Evolutionary conservation across 2,329 filamentous ascomycete genomes (phyloP).

Genomic region (Cucurbitaria berberidis): DNA sequence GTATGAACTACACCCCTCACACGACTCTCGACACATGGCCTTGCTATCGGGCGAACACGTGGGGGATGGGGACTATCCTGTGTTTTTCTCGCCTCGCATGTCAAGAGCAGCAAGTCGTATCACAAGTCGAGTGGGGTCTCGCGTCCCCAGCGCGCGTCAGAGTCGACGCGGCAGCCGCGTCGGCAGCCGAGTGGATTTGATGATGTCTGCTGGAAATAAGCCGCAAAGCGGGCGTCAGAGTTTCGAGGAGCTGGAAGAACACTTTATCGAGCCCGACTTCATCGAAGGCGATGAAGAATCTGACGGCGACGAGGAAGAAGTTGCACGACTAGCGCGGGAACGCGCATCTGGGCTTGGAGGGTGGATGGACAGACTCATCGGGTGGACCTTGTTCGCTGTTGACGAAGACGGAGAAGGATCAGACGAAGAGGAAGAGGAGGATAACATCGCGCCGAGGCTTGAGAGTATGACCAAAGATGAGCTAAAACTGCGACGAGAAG

Average conservation of each 20-base stretch:
- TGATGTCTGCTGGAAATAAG: slow-evolving; percentile 40
- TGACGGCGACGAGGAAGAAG: slow-evolving; percentile 59
- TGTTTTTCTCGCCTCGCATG: slow-evolving; percentile 38
- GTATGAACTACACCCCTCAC: slow-evolving; percentile 35
- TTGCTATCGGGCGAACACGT: slow-evolving; percentile 44
- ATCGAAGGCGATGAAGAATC: slow-evolving; percentile 53
- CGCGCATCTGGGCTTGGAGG: slow-evolving; percentile 62
- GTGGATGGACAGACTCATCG: slow-evolving; percentile 64
- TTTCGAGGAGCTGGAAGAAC: slow-evolving; percentile 37
- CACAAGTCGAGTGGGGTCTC: slow-evolving; percentile 47
- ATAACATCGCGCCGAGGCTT: slow-evolving; percentile 9
- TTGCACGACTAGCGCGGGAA: slow-evolving; percentile 58
- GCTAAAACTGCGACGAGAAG: slow-evolving; percentile 44
- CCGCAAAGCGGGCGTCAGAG: slow-evolving; percentile 34
- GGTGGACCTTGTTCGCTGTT: slow-evolving; percentile 62
- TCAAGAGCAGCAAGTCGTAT: slow-evolving; percentile 44
- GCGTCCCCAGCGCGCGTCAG: slow-evolving; percentile 49
- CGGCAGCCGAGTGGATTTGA: slow-evolving; percentile 46
- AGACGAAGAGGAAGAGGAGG: slow-evolving; percentile 39
- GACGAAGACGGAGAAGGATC: slow-evolving; percentile 55
- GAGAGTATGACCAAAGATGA: slow-evolving; percentile 48
- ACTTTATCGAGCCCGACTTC: slow-evolving; percentile 56
- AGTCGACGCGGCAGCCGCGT: slow-evolving; percentile 42
- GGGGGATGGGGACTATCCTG: slow-evolving; percentile 40
- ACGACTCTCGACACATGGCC: slow-evolving; percentile 33